Base-by-base conservation (phyloP, 2,329 filamentous ascomycete genomes). In the Pseudogymnoascus destructans region DNA sequence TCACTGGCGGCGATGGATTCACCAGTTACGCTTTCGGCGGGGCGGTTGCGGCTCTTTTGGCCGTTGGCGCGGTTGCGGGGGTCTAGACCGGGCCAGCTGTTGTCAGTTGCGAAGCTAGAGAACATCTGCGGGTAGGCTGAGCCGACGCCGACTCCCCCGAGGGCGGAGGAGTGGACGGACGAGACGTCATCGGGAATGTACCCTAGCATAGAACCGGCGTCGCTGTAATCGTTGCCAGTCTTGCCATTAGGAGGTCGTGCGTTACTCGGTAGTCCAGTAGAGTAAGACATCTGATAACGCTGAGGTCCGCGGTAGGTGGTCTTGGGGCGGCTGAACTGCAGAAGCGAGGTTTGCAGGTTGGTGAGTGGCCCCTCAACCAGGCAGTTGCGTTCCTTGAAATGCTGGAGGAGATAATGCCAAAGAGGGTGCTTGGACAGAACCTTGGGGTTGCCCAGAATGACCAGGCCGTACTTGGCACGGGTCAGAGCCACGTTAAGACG, bases 151-250 rank as follows among this genome's bases (percentile, higher is more conserved):
- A 87, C 87, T 35, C 90, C 90, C 58, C 90, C 90, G 57, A 97
- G 81, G 0, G 90, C 85, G 46, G 90, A 95, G 54, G 90, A 91
- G 71, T 97, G 92, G 49, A 98, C 87, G 1, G 91, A 96, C 7
- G 92, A 97, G 38, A 95, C 90, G 70, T 98, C 93, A 67, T 98
- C 93, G 1, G 92, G 89, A 61, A 98, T 95, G 70, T 95, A 97
- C 13, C 92, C 93, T 66, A 96, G 79, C 69, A 96, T 87, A 2
- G 92, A 97, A 42, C 89, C 87, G 15, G 87, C 83, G 67, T 96
- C 92, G 30, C 63, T 68, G 59, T 63, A 68, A 33, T 70, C 65
- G 30, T 67, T 65, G 66, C 68, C 60, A 33, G 30, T 13, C 55
- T 68, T 70, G 36, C 68, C 69, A 60, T 69, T 70, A 36, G 62